Percentiles rank a stretch among this genome's conserved stretches.
These are phyloP conservation scores for Alisma plantagoaquatica DNA, from an alignment of 106 monocot species.

Conservation along the genomic window DNA sequence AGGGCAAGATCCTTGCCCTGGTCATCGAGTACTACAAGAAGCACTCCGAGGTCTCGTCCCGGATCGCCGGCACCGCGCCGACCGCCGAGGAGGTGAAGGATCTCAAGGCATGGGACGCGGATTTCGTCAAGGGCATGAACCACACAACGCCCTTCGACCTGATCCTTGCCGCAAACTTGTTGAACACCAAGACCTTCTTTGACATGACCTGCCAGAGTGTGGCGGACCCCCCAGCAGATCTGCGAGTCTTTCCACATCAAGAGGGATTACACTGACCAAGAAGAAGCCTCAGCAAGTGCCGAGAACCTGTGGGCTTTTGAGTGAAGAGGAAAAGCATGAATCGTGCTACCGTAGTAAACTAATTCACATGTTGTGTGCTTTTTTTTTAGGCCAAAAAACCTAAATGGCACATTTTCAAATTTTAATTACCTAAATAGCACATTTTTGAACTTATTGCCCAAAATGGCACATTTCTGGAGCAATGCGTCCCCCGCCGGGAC, in stretches of 20 bases:
- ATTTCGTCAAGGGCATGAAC: background rate
- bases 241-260: constrained; percentile 1
- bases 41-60: background rate
- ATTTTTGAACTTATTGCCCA: too few species aligned
- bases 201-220: background rate
- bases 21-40: constrained; percentile 2
- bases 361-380: too few species aligned
- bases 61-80: too few species aligned
- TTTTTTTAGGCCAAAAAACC: too few species aligned
- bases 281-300: background rate
- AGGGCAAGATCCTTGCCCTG: background rate
- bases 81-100: background rate
- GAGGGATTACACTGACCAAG: background rate
- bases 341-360: too few species aligned
- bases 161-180: background rate
- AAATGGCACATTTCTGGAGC: too few species aligned
- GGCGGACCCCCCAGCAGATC: background rate
- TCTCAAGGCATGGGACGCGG: background rate
- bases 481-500: too few species aligned
- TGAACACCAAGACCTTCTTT: background rate
- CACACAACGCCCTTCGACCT: background rate
- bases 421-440: too few species aligned
- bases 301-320: constrained; percentile 4
- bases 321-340: too few species aligned
- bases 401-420: too few species aligned